A percentile compares a stretch with the other conserved stretches of the same genome.
These are phyloP conservation scores for Starmera caribaea DNA, from an alignment of 805 yeast species.

Conservation along the genomic window DNA sequence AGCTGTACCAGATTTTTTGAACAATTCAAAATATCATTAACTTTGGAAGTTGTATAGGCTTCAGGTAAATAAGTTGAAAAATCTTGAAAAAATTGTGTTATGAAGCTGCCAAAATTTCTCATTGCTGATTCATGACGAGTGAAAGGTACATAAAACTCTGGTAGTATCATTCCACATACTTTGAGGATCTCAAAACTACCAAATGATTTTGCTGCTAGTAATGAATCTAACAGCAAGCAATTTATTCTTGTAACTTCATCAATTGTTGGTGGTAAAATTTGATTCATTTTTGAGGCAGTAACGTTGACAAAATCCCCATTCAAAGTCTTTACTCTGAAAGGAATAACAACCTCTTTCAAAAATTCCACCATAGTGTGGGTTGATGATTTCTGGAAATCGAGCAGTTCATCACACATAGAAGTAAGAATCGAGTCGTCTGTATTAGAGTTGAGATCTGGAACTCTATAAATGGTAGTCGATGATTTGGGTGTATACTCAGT, in stretches of 20 bases:
- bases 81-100: conserved; percentile 31
- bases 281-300: conserved; percentile 60
- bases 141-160: conserved; percentile 87
- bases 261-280: conserved; percentile 87
- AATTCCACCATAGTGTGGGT: conserved; percentile 66
- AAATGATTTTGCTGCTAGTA: conserved; percentile 52
- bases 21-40: conserved; percentile 56
- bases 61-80: conserved; percentile 22
- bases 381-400: conserved; percentile 63
- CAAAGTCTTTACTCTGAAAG: conserved; percentile 62
- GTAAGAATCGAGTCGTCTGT: conserved; percentile 31
- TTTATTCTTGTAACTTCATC: conserved; percentile 90
- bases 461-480: conserved; percentile 58
- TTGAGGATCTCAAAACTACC: conserved; percentile 72
- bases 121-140: conserved; percentile 93
- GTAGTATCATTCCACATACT: conserved; percentile 75
- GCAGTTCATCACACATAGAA: conserved; percentile 56
- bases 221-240: conserved; percentile 70
- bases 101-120: conserved; percentile 42
- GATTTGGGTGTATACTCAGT: conserved; percentile 89
- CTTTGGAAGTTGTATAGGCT: conserved; percentile 37
- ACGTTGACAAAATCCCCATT: conserved; percentile 40
- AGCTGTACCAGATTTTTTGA: conserved; percentile 64
- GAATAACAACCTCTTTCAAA: conserved; percentile 69
- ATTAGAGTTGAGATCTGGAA: conserved; percentile 33